These are phyloP conservation scores for Annulohypoxylon nitens DNA, from an alignment of 495 filamentous ascomycete genomes.

Conservation along the genomic window DNA sequence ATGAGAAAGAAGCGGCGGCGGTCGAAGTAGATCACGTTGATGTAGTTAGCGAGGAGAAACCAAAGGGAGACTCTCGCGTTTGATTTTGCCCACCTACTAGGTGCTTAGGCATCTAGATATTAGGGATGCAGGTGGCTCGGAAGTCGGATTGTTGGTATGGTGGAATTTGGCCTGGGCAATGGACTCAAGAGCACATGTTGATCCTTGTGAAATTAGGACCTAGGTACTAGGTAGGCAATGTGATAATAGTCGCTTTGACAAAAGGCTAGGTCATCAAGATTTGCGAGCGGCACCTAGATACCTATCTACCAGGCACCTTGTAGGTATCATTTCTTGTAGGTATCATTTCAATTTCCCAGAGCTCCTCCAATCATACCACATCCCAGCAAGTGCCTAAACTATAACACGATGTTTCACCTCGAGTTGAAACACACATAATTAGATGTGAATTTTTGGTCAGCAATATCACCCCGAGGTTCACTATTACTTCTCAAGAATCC, in stretches of 20 bases:
- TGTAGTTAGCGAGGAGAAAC: slow-evolving; percentile 28
- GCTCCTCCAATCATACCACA: neutral
- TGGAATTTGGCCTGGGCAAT: neutral
- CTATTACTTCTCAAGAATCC: neutral
- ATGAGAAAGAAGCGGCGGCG: slow-evolving; percentile 43
- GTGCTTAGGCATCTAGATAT: too few relatives aligned
- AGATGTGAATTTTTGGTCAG: neutral
- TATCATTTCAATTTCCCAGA: neutral
- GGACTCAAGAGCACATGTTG: neutral
- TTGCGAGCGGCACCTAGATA: neutral
- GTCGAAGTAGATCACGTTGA: slow-evolving; percentile 38
- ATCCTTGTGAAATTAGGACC: neutral
- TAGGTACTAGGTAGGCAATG: neutral
- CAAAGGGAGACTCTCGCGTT: slow-evolving; percentile 10
- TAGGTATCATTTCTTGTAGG: too few relatives aligned
- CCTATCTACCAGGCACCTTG: too few relatives aligned
- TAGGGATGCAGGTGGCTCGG: neutral
- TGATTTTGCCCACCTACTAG: neutral
- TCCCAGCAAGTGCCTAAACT: neutral
- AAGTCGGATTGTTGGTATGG: neutral
- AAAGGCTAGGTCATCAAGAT: neutral
- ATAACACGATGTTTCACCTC: neutral
- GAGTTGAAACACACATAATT: neutral
- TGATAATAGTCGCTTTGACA: neutral
- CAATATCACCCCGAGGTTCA: neutral